phyloP scores from a whole-genome alignment of 148 eudicot species.

The Talinum fruticosum region DNA sequence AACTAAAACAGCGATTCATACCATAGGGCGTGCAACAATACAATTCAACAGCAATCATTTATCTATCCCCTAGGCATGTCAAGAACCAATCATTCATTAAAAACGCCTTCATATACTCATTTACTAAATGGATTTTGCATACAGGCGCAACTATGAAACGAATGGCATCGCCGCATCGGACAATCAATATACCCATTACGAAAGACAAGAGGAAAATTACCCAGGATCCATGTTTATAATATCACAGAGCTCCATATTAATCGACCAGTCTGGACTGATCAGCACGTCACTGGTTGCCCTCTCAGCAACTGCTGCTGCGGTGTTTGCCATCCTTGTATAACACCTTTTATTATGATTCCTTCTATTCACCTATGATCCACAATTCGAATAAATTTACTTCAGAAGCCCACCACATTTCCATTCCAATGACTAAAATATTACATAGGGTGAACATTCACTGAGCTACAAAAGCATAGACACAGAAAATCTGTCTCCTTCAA shows the following conservation, averaged over 20 bases:
- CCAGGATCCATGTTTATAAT: slow-evolving; percentile 81
- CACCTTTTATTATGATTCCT: neutral
- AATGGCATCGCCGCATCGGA: neutral
- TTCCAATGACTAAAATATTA: neutral
- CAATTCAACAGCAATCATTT: too few species aligned
- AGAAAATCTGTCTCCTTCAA: neutral
- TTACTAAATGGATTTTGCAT: too few species aligned
- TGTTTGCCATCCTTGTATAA: slow-evolving; percentile 51
- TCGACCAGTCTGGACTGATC: slow-evolving; percentile 90
- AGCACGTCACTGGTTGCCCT: slow-evolving; percentile 90
- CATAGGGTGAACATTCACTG: neutral
- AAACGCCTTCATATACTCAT: too few species aligned
- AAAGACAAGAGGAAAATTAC: slow-evolving; percentile 34
- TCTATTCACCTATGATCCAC: slow-evolving; percentile 15
- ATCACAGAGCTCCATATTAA: slow-evolving; percentile 88
- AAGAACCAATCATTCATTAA: too few species aligned
- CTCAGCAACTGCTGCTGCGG: slow-evolving; percentile 68
- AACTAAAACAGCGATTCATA: too few species aligned
- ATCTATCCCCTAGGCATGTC: too few species aligned
- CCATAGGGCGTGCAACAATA: too few species aligned
- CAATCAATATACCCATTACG: neutral
- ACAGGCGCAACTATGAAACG: neutral
- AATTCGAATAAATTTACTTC: neutral
- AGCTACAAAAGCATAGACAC: neutral
- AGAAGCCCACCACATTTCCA: neutral